A percentile compares a stretch with the other conserved stretches of the same genome.
These are phyloP conservation scores for Plasmodium ovale DNA, from an alignment of 169 alveolate species.

Conservation along the genomic window DNA sequence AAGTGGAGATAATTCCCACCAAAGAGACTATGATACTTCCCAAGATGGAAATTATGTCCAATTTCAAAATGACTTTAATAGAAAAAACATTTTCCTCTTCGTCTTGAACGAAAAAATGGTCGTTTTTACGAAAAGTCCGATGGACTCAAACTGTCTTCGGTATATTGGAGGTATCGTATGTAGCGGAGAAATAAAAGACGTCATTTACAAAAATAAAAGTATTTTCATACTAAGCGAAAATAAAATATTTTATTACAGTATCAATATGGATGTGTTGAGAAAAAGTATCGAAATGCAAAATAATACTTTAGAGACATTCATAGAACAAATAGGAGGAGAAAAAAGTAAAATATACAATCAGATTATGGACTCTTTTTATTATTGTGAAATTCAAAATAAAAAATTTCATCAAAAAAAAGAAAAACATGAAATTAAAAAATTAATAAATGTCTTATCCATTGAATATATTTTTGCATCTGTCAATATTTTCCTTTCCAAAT, in stretches of 20 bases:
- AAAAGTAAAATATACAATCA: constrained; percentile 38
- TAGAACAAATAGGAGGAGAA: constrained; percentile 70
- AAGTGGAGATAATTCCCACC: neutral
- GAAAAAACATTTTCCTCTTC: constrained; percentile 50
- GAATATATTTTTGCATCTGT: constrained; percentile 74
- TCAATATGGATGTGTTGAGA: constrained; percentile 17
- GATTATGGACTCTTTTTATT: constrained; percentile 69
- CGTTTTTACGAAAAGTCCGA: constrained; percentile 56
- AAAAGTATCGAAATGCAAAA: constrained; percentile 49
- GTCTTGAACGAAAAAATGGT: constrained; percentile 71
- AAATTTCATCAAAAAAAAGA: constrained; percentile 49
- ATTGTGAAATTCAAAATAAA: constrained; percentile 76
- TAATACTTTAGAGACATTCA: constrained; percentile 51
- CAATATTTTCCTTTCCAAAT: constrained; percentile 69
- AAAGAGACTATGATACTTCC: neutral
- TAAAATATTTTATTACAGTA: constrained; percentile 50
- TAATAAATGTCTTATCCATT: constrained; percentile 56
- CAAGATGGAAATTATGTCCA: neutral
- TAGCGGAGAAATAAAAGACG: constrained; percentile 50
- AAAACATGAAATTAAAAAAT: constrained; percentile 64
- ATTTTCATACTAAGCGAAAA: constrained; percentile 57
- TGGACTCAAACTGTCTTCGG: constrained; percentile 58
- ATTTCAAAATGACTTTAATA: constrained; percentile 23
- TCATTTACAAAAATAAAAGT: constrained; percentile 34
- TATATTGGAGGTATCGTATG: constrained; percentile 60